A percentile compares a stretch with the other conserved stretches of the same genome.
phyloP scores from a whole-genome alignment of 768 basidiomycete species.

The Tylopilus plumbeoviolaceoides region DNA sequence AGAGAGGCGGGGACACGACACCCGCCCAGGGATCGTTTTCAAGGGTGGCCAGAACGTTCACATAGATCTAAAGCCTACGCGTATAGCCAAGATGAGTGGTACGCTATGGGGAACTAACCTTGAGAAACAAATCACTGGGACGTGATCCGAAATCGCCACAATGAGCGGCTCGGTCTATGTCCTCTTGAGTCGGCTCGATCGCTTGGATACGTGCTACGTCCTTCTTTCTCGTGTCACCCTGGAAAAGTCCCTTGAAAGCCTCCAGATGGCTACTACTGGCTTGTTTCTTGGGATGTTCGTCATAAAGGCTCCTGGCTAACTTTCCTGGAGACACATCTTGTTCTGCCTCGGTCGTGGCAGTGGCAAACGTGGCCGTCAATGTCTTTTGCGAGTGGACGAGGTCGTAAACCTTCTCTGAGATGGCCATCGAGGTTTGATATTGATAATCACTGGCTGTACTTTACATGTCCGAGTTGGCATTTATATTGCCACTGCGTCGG shows the following conservation, averaged over 20 bases:
- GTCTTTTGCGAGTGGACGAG: constrained; percentile 34
- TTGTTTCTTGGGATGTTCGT: constrained; percentile 26
- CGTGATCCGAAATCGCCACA: constrained; percentile 51
- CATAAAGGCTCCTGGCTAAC: constrained; percentile 39
- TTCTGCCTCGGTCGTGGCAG: constrained; percentile 27
- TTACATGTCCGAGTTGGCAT: neutral
- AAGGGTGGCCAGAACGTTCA: constrained; percentile 56
- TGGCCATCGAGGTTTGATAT: constrained; percentile 14
- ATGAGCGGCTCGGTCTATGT: constrained; percentile 43
- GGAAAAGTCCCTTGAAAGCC: constrained; percentile 17
- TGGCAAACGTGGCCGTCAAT: constrained; percentile 40
- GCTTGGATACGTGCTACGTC: constrained; percentile 17
- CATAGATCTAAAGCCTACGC: constrained; percentile 45
- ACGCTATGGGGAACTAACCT: constrained; percentile 34
- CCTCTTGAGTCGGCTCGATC: constrained; percentile 33
- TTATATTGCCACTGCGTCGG: neutral
- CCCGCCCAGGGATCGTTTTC: constrained; percentile 52
- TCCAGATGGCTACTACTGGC: constrained; percentile 14
- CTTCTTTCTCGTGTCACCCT: constrained; percentile 12
- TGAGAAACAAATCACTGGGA: constrained; percentile 58
- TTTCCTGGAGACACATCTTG: constrained; percentile 27
- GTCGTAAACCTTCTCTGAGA: constrained; percentile 31
- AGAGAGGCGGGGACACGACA: constrained; percentile 57
- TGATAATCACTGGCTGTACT: neutral
- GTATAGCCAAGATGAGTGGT: neutral